Evolutionary conservation across 177 flowering plant species (phyloP).

Genomic region (Vitis hybrid): DNA sequence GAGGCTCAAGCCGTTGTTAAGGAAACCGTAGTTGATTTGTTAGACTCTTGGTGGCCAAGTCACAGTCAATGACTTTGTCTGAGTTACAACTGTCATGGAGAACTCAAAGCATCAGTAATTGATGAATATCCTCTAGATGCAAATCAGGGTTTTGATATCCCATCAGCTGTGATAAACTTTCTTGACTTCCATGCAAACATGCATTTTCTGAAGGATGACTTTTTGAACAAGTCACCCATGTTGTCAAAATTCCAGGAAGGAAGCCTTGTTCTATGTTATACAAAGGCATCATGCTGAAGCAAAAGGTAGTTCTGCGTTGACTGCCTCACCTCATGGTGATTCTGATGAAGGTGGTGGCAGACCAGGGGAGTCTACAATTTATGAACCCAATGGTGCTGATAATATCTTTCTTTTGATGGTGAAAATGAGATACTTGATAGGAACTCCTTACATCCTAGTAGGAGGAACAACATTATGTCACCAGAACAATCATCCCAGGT

Average conservation of each 20-base stretch:
- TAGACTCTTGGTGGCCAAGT: constrained; percentile 76
- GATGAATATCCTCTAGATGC: constrained; percentile 98
- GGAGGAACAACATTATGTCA: constrained; percentile 42
- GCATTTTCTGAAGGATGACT: constrained; percentile 35
- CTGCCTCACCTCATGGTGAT: constrained; percentile 92
- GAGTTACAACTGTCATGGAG: constrained; percentile 77
- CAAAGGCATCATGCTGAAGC: constrained; percentile 71
- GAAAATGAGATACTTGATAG: constrained; percentile 55
- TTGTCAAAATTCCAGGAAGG: constrained; percentile 67
- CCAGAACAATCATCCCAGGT: constrained; percentile 59
- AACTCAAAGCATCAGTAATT: constrained; percentile 81
- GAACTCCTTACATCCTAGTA: constrained; percentile 36
- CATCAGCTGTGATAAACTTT: constrained; percentile 85
- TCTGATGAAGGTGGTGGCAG: constrained; percentile 90
- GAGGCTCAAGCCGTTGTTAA: too few relatives aligned
- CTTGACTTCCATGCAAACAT: constrained; percentile 54
- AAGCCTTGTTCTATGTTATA: constrained; percentile 62
- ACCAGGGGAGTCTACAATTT: constrained; percentile 49
- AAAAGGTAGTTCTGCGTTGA: constrained; percentile 81
- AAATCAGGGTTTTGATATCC: constrained; percentile 96
- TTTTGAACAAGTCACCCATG: constrained; percentile 43
- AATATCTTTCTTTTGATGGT: constrained; percentile 76
- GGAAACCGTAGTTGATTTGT: constrained; percentile 50
- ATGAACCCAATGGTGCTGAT: constrained; percentile 89
- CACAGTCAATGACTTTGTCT: constrained; percentile 56